Evolutionary conservation across 345 rosid genomes (phyloP), one percentile per base, ranked within the genome.

Genomic region (Syzygium jambos): DNA sequence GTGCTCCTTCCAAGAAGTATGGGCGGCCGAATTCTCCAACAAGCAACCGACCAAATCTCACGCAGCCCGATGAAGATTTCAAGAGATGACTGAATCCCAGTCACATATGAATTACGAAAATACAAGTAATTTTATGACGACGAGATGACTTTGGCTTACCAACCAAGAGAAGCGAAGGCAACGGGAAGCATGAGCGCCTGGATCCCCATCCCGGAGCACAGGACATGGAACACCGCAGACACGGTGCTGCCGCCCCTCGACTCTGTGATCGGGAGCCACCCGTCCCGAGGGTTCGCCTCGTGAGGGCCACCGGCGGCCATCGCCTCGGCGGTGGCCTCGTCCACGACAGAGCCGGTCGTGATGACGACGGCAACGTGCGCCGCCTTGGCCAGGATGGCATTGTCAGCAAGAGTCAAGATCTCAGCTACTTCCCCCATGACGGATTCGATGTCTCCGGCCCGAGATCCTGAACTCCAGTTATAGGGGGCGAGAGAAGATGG

Each of bases 171-270:
- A 43, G 86, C 43, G 84, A 90, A 89, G 85, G 93, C 88, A 1
- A 85, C 89, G 1, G 91, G 93, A 25, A 89, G 84, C 7, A 90
- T 10, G 34, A 89, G 92, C 30, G 90, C 92, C 65, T 89, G 90
- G 56, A 88, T 30, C 59, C 92, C 91, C 41, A 92, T 89, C 6
- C 91, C 92, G 11, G 91, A 90, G 78, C 89, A 91, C 16, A 90
- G 51, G 21, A 78, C 77, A 15, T 90, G 92, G 54, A 89, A 88
- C 29, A 90, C 91, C 15, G 90, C 88, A 1, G 86, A 82, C 41
- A 27, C 52, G n/a, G 86, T 61, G 34, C 89, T 88, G 38, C 90
- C 91, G 2, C 55, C 88, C 85, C 90, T 88, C 1, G 91, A 92
- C 49, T 89, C 91, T 0, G 91, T 87, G 78, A 89, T 80, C 49